Conservation (phyloP, 305 asterid species). For the Nicotiana rustica region DNA sequence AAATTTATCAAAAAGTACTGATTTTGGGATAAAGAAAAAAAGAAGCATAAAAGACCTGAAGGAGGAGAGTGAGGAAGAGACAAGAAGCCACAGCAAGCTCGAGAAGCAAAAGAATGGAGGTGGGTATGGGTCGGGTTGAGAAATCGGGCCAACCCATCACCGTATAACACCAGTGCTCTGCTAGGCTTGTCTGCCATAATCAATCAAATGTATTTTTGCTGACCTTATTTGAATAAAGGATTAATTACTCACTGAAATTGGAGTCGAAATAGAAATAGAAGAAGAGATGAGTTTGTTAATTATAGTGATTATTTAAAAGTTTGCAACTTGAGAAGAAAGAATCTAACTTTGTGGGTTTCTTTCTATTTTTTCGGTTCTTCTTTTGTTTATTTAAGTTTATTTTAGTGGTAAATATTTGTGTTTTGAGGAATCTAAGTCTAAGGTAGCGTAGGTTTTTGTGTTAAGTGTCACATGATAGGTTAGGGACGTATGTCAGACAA, state of each 20-base stretch:
- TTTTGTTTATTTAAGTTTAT: not conserved
- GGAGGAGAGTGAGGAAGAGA: constrained; percentile 74
- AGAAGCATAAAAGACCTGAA: constrained; percentile 52
- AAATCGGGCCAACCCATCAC: constrained; percentile 79
- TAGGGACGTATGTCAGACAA: too few species aligned
- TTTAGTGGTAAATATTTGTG: not conserved
- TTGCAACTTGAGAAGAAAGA: not conserved
- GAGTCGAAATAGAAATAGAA: not conserved
- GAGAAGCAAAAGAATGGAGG: constrained; percentile 76
- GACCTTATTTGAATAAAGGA: not conserved
- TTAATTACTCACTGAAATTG: too few species aligned
- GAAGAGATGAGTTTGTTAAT: not conserved
- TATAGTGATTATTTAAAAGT: not conserved
- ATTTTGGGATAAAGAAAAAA: not conserved
- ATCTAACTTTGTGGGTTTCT: not conserved
- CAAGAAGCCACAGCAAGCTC: constrained; percentile 72
- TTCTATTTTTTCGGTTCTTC: not conserved
- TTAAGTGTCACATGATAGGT: too few species aligned
- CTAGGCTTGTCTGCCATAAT: constrained; percentile 92
- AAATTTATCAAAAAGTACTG: not conserved
- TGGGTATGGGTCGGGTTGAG: constrained; percentile 64
- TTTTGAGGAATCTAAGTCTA: not conserved
- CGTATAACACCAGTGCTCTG: constrained; percentile 78
- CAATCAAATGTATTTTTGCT: constrained; percentile 24
- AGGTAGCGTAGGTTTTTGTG: constrained; percentile 14